phyloP scores from a whole-genome alignment of 768 basidiomycete species.

The Mycena floridula region DNA sequence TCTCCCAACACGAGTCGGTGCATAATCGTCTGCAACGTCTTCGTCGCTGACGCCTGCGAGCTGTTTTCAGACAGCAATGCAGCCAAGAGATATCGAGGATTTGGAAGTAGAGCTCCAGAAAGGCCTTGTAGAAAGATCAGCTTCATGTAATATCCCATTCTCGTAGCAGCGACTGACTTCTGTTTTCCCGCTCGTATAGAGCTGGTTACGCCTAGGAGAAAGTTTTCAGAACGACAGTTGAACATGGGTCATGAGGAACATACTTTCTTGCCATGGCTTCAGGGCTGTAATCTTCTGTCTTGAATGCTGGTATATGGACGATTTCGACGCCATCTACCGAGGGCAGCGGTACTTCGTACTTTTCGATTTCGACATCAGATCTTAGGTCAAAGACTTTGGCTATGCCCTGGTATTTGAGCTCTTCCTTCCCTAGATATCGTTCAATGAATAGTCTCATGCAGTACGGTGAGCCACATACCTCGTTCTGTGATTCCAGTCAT shows the following conservation, averaged over 20 bases:
- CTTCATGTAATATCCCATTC: too few relatives aligned
- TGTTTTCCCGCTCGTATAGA: conserved; percentile 76
- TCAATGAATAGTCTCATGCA: too few relatives aligned
- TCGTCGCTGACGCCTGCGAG: conserved; percentile 69
- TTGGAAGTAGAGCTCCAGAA: conserved; percentile 76
- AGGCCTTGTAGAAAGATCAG: too few relatives aligned
- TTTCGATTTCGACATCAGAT: conserved; percentile 73
- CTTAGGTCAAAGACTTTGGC: conserved; percentile 70
- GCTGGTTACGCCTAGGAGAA: conserved; percentile 49
- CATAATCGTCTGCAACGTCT: conserved; percentile 65
- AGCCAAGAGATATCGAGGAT: conserved; percentile 45
- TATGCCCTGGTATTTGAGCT: conserved; percentile 56
- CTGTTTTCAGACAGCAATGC: conserved; percentile 27
- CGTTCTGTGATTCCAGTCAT: conserved; percentile 63
- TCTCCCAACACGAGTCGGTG: conserved; percentile 70
- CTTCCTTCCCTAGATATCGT: conserved; percentile 50
- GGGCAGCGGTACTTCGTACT: conserved; percentile 64
- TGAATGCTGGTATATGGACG: conserved; percentile 58
- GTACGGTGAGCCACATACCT: too few relatives aligned
- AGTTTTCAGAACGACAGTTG: background rate
- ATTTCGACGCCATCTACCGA: conserved; percentile 58
- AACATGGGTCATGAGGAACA: conserved; percentile 22
- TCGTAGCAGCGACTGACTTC: conserved; percentile 45
- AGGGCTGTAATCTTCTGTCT: conserved; percentile 75
- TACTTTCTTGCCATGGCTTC: conserved; percentile 78